Conservation (phyloP, 169 alveolate species). For the Babesia sp. region DNA sequence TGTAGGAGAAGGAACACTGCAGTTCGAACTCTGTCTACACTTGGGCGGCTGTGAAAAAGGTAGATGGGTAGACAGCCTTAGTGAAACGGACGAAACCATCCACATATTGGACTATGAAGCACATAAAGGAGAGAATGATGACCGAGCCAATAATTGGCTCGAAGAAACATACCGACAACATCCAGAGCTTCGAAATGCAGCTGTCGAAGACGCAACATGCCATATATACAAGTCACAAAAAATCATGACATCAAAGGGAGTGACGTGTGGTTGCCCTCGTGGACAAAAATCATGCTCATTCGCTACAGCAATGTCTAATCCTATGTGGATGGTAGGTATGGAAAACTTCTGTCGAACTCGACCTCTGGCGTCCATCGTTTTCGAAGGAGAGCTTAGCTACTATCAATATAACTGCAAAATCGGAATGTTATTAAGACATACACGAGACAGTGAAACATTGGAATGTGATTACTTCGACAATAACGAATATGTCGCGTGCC, state of each 20-base stretch:
- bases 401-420: slow-evolving; percentile 61
- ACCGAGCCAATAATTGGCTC: slow-evolving; percentile 10
- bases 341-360: slow-evolving; percentile 31
- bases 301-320: slow-evolving; percentile 25
- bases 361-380: slow-evolving; percentile 37
- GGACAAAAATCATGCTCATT: slow-evolving; percentile 34
- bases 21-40: slow-evolving; percentile 48
- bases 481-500: slow-evolving; percentile 58
- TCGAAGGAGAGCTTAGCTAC: slow-evolving; percentile 36
- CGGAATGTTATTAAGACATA: slow-evolving; percentile 41
- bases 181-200: slow-evolving; percentile 34
- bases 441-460: slow-evolving; percentile 7
- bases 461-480: slow-evolving; percentile 55
- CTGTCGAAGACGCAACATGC: slow-evolving; percentile 15
- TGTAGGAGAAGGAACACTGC: slow-evolving; percentile 36
- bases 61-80: slow-evolving; percentile 23
- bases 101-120: slow-evolving; percentile 19
- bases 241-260: slow-evolving; percentile 23
- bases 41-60: slow-evolving; percentile 41
- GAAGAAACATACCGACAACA: slow-evolving; percentile 26
- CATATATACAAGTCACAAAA: slow-evolving; percentile 25
- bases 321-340: slow-evolving; percentile 26
- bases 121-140: not conserved
- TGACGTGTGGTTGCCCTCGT: slow-evolving; percentile 57
- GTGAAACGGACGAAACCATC: slow-evolving; percentile 2